A percentile compares a stretch with the other conserved stretches of the same genome.
Conservation (phyloP, 1,139 yeast species). For the Candida frijolesensis region DNA sequence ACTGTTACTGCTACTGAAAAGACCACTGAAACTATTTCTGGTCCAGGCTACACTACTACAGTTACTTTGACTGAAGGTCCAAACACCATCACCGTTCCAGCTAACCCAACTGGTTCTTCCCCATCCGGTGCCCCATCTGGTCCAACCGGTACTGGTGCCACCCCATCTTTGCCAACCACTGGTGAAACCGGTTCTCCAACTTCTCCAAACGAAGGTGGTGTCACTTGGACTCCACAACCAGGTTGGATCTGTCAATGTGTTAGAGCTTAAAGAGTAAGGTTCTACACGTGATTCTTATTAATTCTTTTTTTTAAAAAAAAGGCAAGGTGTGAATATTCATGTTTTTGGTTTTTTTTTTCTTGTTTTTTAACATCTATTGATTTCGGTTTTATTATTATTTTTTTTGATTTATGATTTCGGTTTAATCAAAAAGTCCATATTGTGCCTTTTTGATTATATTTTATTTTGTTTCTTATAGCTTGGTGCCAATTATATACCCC, state of each 20-base stretch:
- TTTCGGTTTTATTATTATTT: no score
- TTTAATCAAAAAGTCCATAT: no score
- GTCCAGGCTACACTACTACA: background rate
- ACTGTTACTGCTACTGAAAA: background rate
- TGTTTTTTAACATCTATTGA: no score
- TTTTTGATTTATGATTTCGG: no score
- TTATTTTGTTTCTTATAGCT: no score
- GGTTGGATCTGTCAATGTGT: constrained; percentile 8
- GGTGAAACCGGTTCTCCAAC: background rate
- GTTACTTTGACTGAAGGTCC: constrained; percentile 5
- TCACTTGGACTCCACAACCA: constrained; percentile 7
- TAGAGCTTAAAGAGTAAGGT: constrained; percentile 8
- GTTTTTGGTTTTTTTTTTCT: no score
- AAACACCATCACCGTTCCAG: background rate
- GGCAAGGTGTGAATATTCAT: no score
- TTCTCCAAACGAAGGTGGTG: background rate
- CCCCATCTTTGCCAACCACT: no score
- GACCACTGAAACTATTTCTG: constrained; percentile 1
- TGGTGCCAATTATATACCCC: no score
- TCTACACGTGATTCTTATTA: no score
- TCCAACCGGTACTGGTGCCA: background rate
- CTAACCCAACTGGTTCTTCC: background rate
- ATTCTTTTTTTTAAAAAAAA: no score
- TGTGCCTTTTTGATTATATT: no score
- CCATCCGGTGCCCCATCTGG: background rate